Percentiles rank a stretch among this genome's conserved stretches.
These are phyloP conservation scores for Hyphopichia burtonii DNA, from an alignment of 1,139 yeast genomes.

Conservation along the genomic window DNA sequence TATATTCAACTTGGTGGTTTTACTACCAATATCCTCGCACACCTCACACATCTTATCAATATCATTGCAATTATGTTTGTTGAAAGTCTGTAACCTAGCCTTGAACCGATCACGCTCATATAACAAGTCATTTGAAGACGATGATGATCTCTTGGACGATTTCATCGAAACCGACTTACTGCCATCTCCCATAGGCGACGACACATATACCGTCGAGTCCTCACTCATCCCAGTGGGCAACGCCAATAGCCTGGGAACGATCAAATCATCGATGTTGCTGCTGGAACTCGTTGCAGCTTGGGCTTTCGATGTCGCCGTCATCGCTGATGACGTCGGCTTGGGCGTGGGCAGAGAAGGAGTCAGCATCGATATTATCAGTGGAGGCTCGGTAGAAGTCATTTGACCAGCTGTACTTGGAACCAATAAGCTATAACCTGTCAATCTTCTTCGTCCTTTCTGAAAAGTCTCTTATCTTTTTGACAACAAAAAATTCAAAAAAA, in stretches of 20 bases:
- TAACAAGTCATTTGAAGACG: constrained; percentile 41
- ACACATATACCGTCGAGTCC: neutral
- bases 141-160: constrained; percentile 36
- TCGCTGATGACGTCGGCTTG: neutral
- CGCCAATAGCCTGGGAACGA: neutral
- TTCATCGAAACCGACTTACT: constrained; percentile 4
- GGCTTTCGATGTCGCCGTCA: no score
- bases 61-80: constrained; percentile 9
- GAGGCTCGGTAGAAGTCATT: constrained; percentile 3
- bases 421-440: no score
- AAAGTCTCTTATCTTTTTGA: no score
- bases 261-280: neutral
- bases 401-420: no score
- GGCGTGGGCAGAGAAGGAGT: neutral
- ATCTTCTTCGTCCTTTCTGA: no score
- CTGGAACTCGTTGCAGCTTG: neutral
- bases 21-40: constrained; percentile 37
- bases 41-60: constrained; percentile 27
- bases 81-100: constrained; percentile 39
- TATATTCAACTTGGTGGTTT: constrained; percentile 38
- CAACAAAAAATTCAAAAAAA: no score
- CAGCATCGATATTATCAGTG: neutral
- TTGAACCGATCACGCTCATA: constrained; percentile 47
- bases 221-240: neutral
- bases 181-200: neutral